Percentiles rank a stretch among this genome's conserved stretches.
phyloP scores from a whole-genome alignment of 495 filamentous ascomycete genomes.

The Podospora conica region DNA sequence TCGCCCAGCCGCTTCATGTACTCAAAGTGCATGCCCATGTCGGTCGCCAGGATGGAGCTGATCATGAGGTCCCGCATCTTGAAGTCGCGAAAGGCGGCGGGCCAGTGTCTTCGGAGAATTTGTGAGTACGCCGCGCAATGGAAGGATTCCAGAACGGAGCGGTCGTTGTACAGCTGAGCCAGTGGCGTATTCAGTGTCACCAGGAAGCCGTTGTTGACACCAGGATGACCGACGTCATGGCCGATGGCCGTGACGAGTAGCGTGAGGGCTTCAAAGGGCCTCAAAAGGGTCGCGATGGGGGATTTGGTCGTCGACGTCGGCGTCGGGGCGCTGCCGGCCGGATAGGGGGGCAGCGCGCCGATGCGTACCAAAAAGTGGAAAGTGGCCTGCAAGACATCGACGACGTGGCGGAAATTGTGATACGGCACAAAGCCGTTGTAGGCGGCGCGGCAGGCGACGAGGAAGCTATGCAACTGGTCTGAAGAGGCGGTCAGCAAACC shows the following conservation, averaged over 20 bases:
- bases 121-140: slow-evolving; percentile 97
- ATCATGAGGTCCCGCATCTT: slow-evolving; percentile 86
- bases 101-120: slow-evolving; percentile 91
- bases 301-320: slow-evolving; percentile 37
- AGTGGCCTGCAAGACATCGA: slow-evolving; percentile 89
- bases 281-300: slow-evolving; percentile 65
- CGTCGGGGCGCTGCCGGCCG: slow-evolving; percentile 15
- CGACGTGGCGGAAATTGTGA: slow-evolving; percentile 96
- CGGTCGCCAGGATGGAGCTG: slow-evolving; percentile 89
- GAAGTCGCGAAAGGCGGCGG: slow-evolving; percentile 63
- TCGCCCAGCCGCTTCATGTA: slow-evolving; percentile 82
- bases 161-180: slow-evolving; percentile 97
- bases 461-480: slow-evolving; percentile 68
- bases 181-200: slow-evolving; percentile 88
- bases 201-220: slow-evolving; percentile 96
- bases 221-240: slow-evolving; percentile 95
- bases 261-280: slow-evolving; percentile 81
- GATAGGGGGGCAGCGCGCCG: slow-evolving; percentile 67
- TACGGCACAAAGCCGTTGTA: slow-evolving; percentile 97
- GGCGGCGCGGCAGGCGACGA: slow-evolving; percentile 74
- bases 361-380: slow-evolving; percentile 88
- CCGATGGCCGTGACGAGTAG: slow-evolving; percentile 91
- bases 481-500: slow-evolving; percentile 25
- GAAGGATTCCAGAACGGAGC: slow-evolving; percentile 93
- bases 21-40: slow-evolving; percentile 94